Percentiles rank a stretch among this genome's conserved stretches.
These are phyloP conservation scores for Talaromyces sp. DNA, from an alignment of 2,329 filamentous ascomycete genomes.

Conservation along the genomic window DNA sequence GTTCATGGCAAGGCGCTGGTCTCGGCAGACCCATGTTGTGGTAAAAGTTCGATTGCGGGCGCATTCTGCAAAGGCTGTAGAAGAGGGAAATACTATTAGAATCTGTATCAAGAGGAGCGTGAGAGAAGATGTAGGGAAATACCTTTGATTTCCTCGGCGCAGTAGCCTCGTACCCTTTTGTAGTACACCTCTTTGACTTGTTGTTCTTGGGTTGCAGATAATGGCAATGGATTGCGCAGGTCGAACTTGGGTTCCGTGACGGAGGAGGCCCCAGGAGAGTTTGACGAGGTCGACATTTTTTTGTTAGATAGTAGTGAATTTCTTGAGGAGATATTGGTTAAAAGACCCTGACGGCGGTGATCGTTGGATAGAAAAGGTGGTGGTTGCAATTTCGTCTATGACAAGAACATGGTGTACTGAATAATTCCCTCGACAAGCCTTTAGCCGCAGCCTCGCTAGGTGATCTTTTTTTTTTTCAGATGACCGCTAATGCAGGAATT, in stretches of 20 bases:
- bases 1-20: constrained; percentile 82
- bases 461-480: not conserved
- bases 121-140: constrained; percentile 15
- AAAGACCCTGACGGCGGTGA: not conserved
- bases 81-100: constrained; percentile 1
- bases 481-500: not conserved
- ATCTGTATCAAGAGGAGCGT: not conserved
- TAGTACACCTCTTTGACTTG: constrained; percentile 79
- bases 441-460: not conserved
- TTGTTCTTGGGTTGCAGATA: constrained; percentile 75
- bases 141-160: constrained; percentile 76
- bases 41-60: constrained; percentile 80
- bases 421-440: not conserved
- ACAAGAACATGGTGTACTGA: not conserved
- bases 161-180: constrained; percentile 70
- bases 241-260: constrained; percentile 26
- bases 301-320: not conserved
- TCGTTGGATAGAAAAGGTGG: not conserved
- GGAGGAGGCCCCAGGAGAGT: constrained; percentile 19
- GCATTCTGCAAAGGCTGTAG: constrained; percentile 82
- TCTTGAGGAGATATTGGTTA: not conserved
- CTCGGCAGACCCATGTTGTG: constrained; percentile 79
- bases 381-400: not conserved
- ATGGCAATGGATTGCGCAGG: constrained; percentile 70
- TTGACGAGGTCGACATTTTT: constrained; percentile 20